A percentile compares a stretch with the other conserved stretches of the same genome.
phyloP scores from a whole-genome alignment of 805 yeast genomes.

The Barnettozyma wickerhamii region DNA sequence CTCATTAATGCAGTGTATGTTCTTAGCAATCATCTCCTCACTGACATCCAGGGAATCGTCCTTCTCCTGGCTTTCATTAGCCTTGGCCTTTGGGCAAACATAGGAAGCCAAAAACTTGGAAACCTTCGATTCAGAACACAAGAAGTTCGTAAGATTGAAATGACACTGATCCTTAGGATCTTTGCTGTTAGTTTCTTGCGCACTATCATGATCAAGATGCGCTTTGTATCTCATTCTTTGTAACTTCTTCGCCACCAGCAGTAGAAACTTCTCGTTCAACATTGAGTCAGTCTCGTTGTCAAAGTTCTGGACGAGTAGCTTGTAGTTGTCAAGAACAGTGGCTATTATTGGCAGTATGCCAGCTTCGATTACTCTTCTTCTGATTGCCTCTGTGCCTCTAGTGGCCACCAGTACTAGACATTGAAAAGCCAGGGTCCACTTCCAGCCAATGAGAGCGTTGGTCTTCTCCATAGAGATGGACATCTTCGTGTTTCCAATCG shows the following conservation, averaged over 20 bases:
- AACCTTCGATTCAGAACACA: not conserved
- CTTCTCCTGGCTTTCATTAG: not conserved
- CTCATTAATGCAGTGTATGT: conserved; percentile 20
- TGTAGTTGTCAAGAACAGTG: conserved; percentile 85
- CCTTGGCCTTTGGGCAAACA: not conserved
- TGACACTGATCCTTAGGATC: conserved; percentile 2
- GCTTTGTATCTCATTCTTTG: conserved; percentile 1
- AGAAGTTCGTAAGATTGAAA: conserved; percentile 2
- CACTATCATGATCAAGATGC: not conserved
- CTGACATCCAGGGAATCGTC: conserved; percentile 5
- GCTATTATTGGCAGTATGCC: conserved; percentile 90
- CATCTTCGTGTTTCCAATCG: conserved; percentile 11
- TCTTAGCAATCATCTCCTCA: conserved; percentile 10
- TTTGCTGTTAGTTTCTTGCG: not conserved
- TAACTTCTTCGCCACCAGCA: conserved; percentile 12
- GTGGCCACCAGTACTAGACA: conserved; percentile 90
- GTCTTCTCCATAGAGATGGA: conserved; percentile 29
- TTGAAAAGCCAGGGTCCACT: conserved; percentile 94
- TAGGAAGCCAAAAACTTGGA: not conserved
- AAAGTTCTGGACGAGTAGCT: conserved; percentile 35
- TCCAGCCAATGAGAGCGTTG: conserved; percentile 77
- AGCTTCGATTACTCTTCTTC: conserved; percentile 85
- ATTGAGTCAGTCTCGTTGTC: conserved; percentile 22
- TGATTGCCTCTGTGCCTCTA: conserved; percentile 81
- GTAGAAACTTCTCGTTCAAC: conserved; percentile 15